Evolutionary conservation across 192 early-diverging fungal genomes (phyloP).

Genomic region (Coemansia sp.): DNA sequence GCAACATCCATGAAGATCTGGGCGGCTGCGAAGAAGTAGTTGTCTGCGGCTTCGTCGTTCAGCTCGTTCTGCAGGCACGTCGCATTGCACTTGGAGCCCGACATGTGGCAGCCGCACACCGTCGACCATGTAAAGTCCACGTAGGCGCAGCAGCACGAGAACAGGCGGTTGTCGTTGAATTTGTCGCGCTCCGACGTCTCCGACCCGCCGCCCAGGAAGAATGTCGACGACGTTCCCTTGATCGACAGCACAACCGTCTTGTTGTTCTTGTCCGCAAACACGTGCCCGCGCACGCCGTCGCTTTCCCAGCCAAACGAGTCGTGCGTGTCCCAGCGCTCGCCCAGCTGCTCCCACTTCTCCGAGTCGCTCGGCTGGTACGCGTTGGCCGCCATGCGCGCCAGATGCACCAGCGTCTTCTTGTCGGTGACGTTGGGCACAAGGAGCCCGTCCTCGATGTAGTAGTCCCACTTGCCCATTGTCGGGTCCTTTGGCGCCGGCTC

Average conservation of each 20-base stretch:
- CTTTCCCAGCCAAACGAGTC: constrained; percentile 70
- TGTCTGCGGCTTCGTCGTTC: constrained; percentile 57
- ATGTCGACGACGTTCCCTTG: constrained; percentile 79
- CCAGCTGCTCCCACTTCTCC: constrained; percentile 69
- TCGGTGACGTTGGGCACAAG: constrained; percentile 73
- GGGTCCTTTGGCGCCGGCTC: constrained; percentile 11
- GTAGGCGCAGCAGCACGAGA: constrained; percentile 94
- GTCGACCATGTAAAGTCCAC: constrained; percentile 76
- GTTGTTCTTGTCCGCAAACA: constrained; percentile 71
- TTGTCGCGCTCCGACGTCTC: constrained; percentile 74
- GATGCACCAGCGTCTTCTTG: constrained; percentile 65
- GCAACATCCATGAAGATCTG: constrained; percentile 66
- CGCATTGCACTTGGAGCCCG: constrained; percentile 59
- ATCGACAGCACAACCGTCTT: constrained; percentile 76
- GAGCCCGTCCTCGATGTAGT: constrained; percentile 53
- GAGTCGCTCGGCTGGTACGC: constrained; percentile 70
- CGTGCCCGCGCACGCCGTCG: constrained; percentile 82
- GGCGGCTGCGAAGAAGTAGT: constrained; percentile 56
- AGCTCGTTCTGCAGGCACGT: constrained; percentile 64
- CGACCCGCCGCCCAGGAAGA: constrained; percentile 67
- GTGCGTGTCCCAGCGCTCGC: constrained; percentile 65
- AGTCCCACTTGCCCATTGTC: constrained; percentile 32
- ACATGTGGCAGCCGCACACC: constrained; percentile 81
- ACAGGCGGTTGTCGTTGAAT: constrained; percentile 89
- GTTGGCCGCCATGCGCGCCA: constrained; percentile 84